Base-by-base conservation (phyloP, 768 basidiomycete genomes). In the Agrocybe pediades region DNA sequence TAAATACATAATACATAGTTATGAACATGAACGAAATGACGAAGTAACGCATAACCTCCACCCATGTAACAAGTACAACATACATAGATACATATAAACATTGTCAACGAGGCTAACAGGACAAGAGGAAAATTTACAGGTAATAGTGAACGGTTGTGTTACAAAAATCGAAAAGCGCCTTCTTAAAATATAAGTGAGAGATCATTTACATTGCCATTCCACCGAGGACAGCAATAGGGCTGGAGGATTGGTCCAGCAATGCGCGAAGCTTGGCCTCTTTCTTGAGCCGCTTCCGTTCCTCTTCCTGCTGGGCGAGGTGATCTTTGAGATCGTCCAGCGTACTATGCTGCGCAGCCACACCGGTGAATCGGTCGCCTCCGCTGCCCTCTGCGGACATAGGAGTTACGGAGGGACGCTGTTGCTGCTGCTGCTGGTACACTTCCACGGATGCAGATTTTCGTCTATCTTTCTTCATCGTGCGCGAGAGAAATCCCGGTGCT, bases 171-270 rank as follows among this genome's bases (percentile, higher is more conserved):
- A 42, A 45, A 24, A 24, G 16, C 13, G 39, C 9, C 13, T 33
- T 8, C 30, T 11, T 15, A 40, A 40, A 11, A 20, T 8, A 51
- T 19, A 43, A n/a, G 24, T 9, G 20, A 9, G 30, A 25, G 11
- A 51, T 46, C 23, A 42, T 27, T 45, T 55, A 59, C 43, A 59
- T 44, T 20, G 51, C 49, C 48, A 56, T 53, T n/a, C 44, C 54
- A 17, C 54, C 54, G 9, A 53, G 19, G 24, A 56, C 44, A 13
- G 50, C 51, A 26, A 50, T 25, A 33, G 51, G 49, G 1, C n/a
- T 48, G n/a, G 41, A 42, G 21, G 45, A 42, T 13, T 55, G 51
- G 39, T 36, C 39, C 9, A 51, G 46, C 13, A 54, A 23, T 23
- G 56, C 20, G 19, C 41, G 44, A 47, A 51, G 13, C 24, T 53